Conservation (phyloP, 176 grass and related monocot genomes). For the Rhynchospora breviuscula region DNA sequence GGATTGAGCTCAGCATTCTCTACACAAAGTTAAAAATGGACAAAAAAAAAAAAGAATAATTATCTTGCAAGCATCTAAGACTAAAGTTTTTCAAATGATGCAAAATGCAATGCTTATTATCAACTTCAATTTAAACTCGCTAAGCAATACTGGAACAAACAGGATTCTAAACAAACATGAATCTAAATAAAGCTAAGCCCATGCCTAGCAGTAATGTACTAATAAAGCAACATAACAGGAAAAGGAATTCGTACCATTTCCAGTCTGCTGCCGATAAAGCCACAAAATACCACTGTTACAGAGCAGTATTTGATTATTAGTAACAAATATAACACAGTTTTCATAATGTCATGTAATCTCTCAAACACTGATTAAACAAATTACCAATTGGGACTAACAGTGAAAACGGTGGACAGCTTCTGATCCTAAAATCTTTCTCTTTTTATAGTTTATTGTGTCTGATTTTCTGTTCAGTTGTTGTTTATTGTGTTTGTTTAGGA, state of each 20-base stretch:
- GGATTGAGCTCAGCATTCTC: slow-evolving; percentile 89
- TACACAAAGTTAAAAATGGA: slow-evolving; percentile 31
- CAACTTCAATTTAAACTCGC: background rate
- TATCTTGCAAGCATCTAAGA: slow-evolving; percentile 9
- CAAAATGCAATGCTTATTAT: background rate
- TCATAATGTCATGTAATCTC: background rate
- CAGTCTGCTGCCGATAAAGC: slow-evolving; percentile 70
- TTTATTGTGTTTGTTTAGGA: background rate
- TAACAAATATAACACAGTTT: background rate
- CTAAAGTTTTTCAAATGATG: background rate
- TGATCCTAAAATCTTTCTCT: background rate
- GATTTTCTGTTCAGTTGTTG: background rate
- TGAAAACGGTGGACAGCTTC: background rate
- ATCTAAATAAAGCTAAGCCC: background rate
- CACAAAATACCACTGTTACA: slow-evolving; percentile 82
- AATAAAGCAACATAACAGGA: background rate
- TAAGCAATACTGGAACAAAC: background rate
- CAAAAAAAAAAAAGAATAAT: background rate
- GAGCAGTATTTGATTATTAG: slow-evolving; percentile 2
- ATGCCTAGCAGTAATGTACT: background rate
- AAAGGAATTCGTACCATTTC: slow-evolving; percentile 51
- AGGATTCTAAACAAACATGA: background rate
- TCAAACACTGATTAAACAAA: background rate
- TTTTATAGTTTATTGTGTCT: background rate
- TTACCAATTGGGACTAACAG: background rate